A percentile compares a stretch with the other conserved stretches of the same genome.
phyloP scores from a whole-genome alignment of 257 asterid genomes.

The Fraxinus quadrangulata region DNA sequence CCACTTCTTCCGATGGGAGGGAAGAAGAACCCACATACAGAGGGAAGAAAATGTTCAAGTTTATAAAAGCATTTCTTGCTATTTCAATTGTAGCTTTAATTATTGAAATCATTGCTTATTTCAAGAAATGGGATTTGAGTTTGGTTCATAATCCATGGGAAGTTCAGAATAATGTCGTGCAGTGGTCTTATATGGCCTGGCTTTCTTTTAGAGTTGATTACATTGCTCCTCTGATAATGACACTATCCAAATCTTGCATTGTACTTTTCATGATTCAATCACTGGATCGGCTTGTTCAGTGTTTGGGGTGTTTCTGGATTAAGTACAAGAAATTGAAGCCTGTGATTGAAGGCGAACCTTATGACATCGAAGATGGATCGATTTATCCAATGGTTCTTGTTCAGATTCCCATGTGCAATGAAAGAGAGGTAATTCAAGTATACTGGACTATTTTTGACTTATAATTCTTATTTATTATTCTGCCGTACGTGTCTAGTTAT shows the following conservation, averaged over 20 bases:
- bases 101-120: slow-evolving; percentile 67
- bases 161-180: slow-evolving; percentile 58
- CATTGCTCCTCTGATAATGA: slow-evolving; percentile 58
- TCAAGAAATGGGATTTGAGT: slow-evolving; percentile 70
- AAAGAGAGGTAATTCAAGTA: slow-evolving; percentile 63
- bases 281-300: slow-evolving; percentile 63
- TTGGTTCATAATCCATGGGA: slow-evolving; percentile 62
- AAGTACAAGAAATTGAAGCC: slow-evolving; percentile 68
- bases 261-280: slow-evolving; percentile 81
- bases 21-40: slow-evolving; percentile 72
- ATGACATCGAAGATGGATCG: slow-evolving; percentile 62
- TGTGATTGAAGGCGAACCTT: slow-evolving; percentile 37
- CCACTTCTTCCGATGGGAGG: slow-evolving; percentile 52
- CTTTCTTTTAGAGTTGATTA: slow-evolving; percentile 65
- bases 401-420: slow-evolving; percentile 97
- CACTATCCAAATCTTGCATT: slow-evolving; percentile 67
- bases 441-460: not conserved
- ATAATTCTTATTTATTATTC: not conserved
- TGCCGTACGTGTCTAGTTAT: not conserved
- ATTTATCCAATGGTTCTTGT: slow-evolving; percentile 85
- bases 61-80: slow-evolving; percentile 71
- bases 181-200: slow-evolving; percentile 76
- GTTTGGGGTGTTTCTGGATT: slow-evolving; percentile 85
- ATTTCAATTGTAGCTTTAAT: slow-evolving; percentile 62
- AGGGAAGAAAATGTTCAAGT: slow-evolving; percentile 62